Conservation (phyloP, 805 yeast species). For the Myxozyma mucilagina region DNA sequence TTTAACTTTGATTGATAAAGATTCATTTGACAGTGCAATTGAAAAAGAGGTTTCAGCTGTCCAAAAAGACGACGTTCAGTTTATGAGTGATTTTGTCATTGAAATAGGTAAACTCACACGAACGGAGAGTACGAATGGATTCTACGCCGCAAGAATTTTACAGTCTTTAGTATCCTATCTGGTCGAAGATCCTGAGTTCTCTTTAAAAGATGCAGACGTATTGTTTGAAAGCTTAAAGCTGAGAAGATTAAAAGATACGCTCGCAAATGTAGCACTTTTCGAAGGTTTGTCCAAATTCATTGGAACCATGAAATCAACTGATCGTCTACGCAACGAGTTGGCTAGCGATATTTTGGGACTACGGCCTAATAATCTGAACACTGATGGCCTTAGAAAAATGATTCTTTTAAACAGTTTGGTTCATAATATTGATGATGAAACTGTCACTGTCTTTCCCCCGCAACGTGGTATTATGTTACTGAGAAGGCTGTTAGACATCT, state of each 20-base stretch:
- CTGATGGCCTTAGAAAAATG: slow-evolving; percentile 50
- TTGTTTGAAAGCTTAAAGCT: slow-evolving; percentile 16
- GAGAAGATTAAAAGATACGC: slow-evolving; percentile 14
- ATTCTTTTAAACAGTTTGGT: slow-evolving; percentile 49
- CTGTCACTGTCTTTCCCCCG: slow-evolving; percentile 52
- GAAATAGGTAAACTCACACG: slow-evolving; percentile 4
- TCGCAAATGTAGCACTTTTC: slow-evolving; percentile 18
- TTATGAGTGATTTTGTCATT: slow-evolving; percentile 15
- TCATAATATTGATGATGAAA: slow-evolving; percentile 38
- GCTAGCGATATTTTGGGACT: slow-evolving; percentile 67
- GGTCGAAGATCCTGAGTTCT: slow-evolving; percentile 14
- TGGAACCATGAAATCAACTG: slow-evolving; percentile 44
- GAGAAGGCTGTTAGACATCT: slow-evolving; percentile 55
- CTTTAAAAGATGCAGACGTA: slow-evolving; percentile 16
- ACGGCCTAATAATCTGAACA: slow-evolving; percentile 45
- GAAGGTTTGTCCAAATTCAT: slow-evolving; percentile 41
- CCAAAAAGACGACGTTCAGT: background rate
- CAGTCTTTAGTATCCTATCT: slow-evolving; percentile 9
- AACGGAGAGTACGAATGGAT: background rate
- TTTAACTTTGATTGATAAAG: slow-evolving; percentile 1
- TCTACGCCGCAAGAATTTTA: slow-evolving; percentile 25
- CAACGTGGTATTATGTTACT: slow-evolving; percentile 67
- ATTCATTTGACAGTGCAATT: slow-evolving; percentile 1
- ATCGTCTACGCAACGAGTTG: slow-evolving; percentile 57
- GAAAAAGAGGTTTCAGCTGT: background rate